phyloP scores from a whole-genome alignment of 2,329 filamentous ascomycete genomes.

The Malbranchea zuffiana region DNA sequence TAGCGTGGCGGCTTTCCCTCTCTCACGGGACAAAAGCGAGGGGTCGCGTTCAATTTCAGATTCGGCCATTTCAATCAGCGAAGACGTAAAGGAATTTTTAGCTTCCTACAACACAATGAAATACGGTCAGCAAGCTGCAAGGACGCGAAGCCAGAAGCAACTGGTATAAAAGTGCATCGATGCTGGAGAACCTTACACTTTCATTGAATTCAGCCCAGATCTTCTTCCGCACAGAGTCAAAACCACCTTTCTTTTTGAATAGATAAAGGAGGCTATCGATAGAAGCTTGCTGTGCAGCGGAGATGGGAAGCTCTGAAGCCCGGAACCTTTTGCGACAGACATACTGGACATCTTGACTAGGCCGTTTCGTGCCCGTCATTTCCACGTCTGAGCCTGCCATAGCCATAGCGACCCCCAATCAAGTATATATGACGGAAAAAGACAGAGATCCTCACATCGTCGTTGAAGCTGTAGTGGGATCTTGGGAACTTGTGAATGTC shows the following conservation, averaged over 20 bases:
- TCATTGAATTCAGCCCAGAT: slow-evolving; percentile 49
- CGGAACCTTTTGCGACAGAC: slow-evolving; percentile 43
- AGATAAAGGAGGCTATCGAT: slow-evolving; percentile 52
- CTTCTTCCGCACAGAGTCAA: slow-evolving; percentile 51
- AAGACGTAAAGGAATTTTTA: slow-evolving; percentile 41
- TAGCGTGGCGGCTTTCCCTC: slow-evolving; percentile 50
- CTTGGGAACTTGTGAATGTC: too few species aligned
- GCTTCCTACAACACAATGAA: slow-evolving; percentile 33
- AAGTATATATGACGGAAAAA: neutral
- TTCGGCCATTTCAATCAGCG: slow-evolving; percentile 46
- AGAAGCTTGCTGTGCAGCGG: slow-evolving; percentile 45
- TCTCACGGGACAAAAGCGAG: slow-evolving; percentile 49
- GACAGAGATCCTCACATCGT: too few species aligned
- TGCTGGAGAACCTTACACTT: slow-evolving; percentile 33
- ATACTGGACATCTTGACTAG: slow-evolving; percentile 20
- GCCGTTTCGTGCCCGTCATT: slow-evolving; percentile 21
- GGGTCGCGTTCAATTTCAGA: slow-evolving; percentile 53
- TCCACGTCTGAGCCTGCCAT: slow-evolving; percentile 27
- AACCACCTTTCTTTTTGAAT: slow-evolving; percentile 57
- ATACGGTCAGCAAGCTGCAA: neutral
- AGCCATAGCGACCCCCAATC: neutral
- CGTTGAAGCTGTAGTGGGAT: too few species aligned
- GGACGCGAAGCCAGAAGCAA: too few species aligned
- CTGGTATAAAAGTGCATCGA: too few species aligned
- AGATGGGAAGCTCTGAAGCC: slow-evolving; percentile 50